These are phyloP conservation scores for Carpinus viminea DNA, from an alignment of 306 rosid species.

Conservation along the genomic window DNA sequence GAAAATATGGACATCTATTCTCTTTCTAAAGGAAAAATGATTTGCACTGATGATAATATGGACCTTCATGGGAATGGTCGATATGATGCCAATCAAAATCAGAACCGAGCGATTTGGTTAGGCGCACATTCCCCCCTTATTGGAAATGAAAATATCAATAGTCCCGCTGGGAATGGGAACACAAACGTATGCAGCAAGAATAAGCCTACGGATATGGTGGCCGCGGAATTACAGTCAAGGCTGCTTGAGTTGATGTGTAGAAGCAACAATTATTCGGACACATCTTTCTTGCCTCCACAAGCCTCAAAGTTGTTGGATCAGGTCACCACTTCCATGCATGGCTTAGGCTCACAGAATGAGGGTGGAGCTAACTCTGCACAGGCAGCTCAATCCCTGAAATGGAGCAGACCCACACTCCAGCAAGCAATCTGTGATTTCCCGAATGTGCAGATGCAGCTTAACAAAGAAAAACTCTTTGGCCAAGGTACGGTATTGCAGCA, in stretches of 20 bases:
- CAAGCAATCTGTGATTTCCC: conserved; percentile 10
- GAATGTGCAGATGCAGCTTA: conserved; percentile 5
- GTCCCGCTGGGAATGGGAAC: conserved; percentile 3
- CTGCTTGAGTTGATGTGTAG: conserved; percentile 5
- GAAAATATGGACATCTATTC: no score
- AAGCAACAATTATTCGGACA: conserved; percentile 9
- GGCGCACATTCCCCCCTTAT: conserved; percentile 23
- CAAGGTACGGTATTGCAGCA: neutral
- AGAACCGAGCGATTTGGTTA: conserved; percentile 4
- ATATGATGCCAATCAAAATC: neutral
- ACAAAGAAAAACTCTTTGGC: neutral
- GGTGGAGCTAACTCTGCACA: conserved; percentile 6
- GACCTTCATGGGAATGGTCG: neutral
- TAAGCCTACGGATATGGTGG: conserved; percentile 28
- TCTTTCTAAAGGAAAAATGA: neutral
- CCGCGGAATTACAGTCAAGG: conserved; percentile 12
- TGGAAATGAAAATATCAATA: conserved; percentile 12
- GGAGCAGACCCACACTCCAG: neutral
- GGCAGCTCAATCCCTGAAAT: conserved; percentile 6
- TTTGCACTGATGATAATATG: neutral
- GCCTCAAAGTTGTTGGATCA: conserved; percentile 8
- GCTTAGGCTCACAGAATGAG: conserved; percentile 4
- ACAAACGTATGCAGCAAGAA: conserved; percentile 11
- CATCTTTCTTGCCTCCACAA: conserved; percentile 12
- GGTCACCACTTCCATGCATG: neutral